Evolutionary conservation across 306 rosid species (phyloP), one percentile per base, ranked within the genome.

Genomic region (Vigna radiata): DNA sequence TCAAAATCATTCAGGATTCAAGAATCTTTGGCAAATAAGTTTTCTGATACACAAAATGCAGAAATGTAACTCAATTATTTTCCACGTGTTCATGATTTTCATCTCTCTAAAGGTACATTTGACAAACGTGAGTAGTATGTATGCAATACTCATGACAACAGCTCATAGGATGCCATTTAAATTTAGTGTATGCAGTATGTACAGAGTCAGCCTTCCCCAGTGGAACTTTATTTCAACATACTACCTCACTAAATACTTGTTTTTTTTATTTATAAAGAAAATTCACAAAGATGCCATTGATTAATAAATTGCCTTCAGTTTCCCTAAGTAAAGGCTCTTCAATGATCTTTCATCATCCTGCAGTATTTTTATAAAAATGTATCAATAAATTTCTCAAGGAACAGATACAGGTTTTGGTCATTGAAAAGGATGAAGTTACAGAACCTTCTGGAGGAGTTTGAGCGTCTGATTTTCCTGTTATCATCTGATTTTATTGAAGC

Each of bases 391-490:
- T 33, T 56, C 63, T 60, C 55, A 71, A 56, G 48, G 14, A 76
- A 27, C 19, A 56, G 68, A 44, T 53, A 44, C 8, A 70, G n/a
- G 69, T 10, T 39, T 37, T 55, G 47, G 15, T 52, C 36, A 50
- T 70, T 77, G 27, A 60, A 19, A 54, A 54, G 54, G 10, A 70
- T 46, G 9, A 79, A 47, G 72, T 83, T 50, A 62, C 74, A 83
- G 27, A 79, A 87, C 97, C 96, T 84, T 85, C 81, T 84, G 47
- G 89, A 74, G 77, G 90, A 70, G 87, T 70, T 78, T 71, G 74
- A 79, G 84, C 68, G 85, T 86, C 90, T 79, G 58, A 48, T 66
- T 76, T 81, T 92, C 75, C 79, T 86, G 72, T 82, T 77, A 56
- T 81, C 87, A 14, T 86, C 90, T 60, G 81, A 13, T 82, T 89